A percentile compares a stretch with the other conserved stretches of the same genome.
Conservation (phyloP, 495 filamentous ascomycete species). For the Mytilinidion resinicola region DNA sequence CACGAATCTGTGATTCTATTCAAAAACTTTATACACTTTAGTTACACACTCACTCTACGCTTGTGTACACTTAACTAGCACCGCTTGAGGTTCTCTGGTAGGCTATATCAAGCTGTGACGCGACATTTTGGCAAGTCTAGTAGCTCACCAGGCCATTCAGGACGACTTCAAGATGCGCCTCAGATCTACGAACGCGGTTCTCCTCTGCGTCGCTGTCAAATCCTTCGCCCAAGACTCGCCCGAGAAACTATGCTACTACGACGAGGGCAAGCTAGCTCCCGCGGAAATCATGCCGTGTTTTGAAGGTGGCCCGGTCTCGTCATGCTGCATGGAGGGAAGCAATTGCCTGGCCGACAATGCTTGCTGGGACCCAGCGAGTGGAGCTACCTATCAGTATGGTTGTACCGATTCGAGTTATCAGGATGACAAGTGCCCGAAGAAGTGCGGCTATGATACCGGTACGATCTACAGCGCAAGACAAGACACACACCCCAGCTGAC, state of each 20-base stretch:
- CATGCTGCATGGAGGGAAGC: slow-evolving; percentile 17
- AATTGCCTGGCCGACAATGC: slow-evolving; percentile 10
- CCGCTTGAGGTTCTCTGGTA: too few relatives aligned
- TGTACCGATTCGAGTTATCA: slow-evolving; percentile 12
- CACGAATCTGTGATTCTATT: too few relatives aligned
- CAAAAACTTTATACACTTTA: too few relatives aligned
- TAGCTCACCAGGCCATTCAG: too few relatives aligned
- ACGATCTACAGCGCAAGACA: neutral
- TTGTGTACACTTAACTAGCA: too few relatives aligned
- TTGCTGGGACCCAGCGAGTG: slow-evolving; percentile 12
- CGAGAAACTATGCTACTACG: slow-evolving; percentile 15
- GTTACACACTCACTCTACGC: too few relatives aligned
- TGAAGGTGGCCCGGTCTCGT: neutral
- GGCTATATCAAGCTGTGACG: too few relatives aligned
- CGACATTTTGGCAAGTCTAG: too few relatives aligned
- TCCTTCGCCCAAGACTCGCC: neutral
- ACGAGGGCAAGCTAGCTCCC: slow-evolving; percentile 6
- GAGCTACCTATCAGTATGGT: slow-evolving; percentile 18
- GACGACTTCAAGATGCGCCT: neutral
- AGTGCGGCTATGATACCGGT: slow-evolving; percentile 11
- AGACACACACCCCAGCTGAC: too few relatives aligned
- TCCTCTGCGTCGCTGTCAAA: neutral
- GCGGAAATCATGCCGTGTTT: slow-evolving; percentile 20
- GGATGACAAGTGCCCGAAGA: slow-evolving; percentile 11
- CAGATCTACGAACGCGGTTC: neutral